phyloP scores from a whole-genome alignment of 2,329 filamentous ascomycete species.

The Ceratocystis cubensis region DNA sequence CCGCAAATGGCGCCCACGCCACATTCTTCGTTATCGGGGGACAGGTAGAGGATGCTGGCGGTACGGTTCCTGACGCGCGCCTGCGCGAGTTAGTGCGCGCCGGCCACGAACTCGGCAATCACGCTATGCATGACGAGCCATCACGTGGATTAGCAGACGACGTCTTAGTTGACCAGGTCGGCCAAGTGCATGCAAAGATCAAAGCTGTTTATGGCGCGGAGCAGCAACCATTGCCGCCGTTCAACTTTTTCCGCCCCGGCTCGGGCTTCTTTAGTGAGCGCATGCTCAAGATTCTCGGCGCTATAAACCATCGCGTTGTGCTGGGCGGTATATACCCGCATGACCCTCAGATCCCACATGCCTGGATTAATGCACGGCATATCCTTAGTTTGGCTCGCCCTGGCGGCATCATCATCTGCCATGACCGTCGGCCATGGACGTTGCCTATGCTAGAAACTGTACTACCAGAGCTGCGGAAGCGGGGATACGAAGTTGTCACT shows the following conservation, averaged over 20 bases:
- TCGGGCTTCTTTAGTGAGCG: conserved; percentile 66
- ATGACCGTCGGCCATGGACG: conserved; percentile 76
- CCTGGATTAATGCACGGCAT: conserved; percentile 60
- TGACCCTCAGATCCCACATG: conserved; percentile 68
- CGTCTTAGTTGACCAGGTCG: conserved; percentile 51
- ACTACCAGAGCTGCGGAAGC: conserved; percentile 54
- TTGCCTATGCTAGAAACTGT: conserved; percentile 62
- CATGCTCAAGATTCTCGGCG: conserved; percentile 50
- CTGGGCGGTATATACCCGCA: conserved; percentile 80
- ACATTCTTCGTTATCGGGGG: conserved; percentile 84
- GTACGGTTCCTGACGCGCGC: conserved; percentile 32
- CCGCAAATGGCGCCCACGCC: conserved; percentile 52
- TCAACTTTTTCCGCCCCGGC: conserved; percentile 68
- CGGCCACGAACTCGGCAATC: conserved; percentile 68
- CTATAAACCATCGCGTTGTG: conserved; percentile 58
- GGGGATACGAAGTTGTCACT: conserved; percentile 60
- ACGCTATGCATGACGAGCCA: conserved; percentile 80
- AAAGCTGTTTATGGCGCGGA: conserved; percentile 41
- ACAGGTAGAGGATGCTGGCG: conserved; percentile 46
- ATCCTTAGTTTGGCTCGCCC: conserved; percentile 66
- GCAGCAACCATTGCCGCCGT: conserved; percentile 34
- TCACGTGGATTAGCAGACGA: conserved; percentile 47
- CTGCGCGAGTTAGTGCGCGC: conserved; percentile 46
- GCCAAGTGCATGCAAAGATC: conserved; percentile 49
- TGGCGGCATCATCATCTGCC: conserved; percentile 72